Base-by-base conservation (phyloP, 208 protist genomes). In the Novymonas esmeraldas region DNA sequence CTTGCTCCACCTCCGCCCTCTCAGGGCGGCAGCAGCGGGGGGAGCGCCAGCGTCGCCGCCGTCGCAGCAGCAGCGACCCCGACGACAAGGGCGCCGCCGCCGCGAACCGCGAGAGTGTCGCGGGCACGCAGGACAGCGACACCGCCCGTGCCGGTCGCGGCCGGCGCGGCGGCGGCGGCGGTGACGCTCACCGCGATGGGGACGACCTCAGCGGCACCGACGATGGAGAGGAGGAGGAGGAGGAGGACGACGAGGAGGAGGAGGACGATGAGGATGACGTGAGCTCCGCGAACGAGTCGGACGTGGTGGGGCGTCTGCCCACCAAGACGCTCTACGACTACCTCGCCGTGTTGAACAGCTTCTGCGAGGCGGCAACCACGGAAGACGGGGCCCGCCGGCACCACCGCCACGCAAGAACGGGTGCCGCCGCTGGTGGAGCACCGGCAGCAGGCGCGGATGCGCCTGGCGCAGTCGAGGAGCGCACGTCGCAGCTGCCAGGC, bases 291-390 rank as follows among this genome's bases (percentile, higher is more conserved):
- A 58, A 49, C 39, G 54, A 62, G 9, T 48, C 60, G 13, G 41
- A 64, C 20, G 50, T 44, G 31, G 42, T 68, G 26, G 55, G 59
- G 2, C 57, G 77, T 13, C 45, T 87, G 18, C 60, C 76, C 0
- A 70, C 51, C 7, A 76, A 78, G 20, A 90, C 73, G 2, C 42
- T 90, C 20, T 22, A 51, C 59, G 73, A 81, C 44, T 90, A 93
- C 58, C 75, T 85, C 13, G 49, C 33, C 2, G 76, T 93, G 20
- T 57, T 90, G 64, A 63, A 86, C 7, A 36, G 65, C 14, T 90
- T 93, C 50, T 91, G 84, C 70, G 66, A 62, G 11, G 26, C 76
- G 3, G 64, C 81, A 0, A 84, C 60, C 41, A 42, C 81, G 14
- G 39, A 56, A 6, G 41, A 63, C 29, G 64, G 50, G 7, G 59